Evolutionary conservation across 1,139 yeast species (phyloP), one percentile per base, ranked within the genome.

Genomic region (Kodamaea anthophila): DNA sequence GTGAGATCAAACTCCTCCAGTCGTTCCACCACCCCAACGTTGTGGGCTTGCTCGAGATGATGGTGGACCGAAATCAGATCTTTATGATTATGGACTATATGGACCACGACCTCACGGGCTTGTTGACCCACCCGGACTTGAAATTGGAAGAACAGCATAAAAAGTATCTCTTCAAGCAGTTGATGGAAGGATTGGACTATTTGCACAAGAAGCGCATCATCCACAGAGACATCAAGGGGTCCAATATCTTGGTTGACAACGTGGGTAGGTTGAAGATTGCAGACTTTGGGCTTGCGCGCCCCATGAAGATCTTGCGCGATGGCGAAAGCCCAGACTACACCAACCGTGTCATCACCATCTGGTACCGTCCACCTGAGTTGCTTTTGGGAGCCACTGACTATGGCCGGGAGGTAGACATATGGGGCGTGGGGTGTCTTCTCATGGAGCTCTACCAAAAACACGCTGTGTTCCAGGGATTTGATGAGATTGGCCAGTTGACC

Each of bases 281-380:
- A 0, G 97, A 88, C 58, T 91, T 88, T 55, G 98, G 98, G 1
- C 68, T 91, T 33, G 98, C 98, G 0, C 66, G 97, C 43, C 74
- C 75, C 29, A 78, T 82, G 84, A 71, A 73, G 44, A 70, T 69
- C 19, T 59, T 72, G 15, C 65, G 60, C 37, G 58, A 56, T 5
- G 63, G 68, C 9, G 75, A 73, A 38, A 65, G 70, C 16, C 80
- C 82, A 2, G 84, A 83, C 45, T 91, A 88, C 55, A 88, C 98
- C 1, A 91, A 91, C 51, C 64, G 98, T 33, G 98, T 91, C 24
- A 91, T 91, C 26, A 91, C 98, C 0, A 64, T 91, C 24, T 91
- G 98, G 98, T 91, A 91, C 54, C 70, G 98, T 37, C 98, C 98
- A 1, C 98, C 98, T 0, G 98, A 91, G 55, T 68, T 91, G 24